Base-by-base conservation (phyloP, 441 rosid genomes). In the Adansonia rubrostipa region DNA sequence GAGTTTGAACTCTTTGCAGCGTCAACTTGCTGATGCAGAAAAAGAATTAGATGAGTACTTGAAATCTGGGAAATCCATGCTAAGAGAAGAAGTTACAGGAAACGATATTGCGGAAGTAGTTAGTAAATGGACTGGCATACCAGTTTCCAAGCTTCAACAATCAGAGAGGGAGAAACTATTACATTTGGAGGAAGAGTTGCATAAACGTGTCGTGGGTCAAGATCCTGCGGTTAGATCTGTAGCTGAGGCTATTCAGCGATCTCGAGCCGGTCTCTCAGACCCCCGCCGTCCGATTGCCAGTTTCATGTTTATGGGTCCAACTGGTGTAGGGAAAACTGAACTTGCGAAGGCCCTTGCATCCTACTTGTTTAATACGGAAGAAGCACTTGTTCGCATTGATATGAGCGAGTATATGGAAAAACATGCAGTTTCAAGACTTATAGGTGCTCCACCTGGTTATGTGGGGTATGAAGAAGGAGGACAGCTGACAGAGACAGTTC, bases 381-480 rank as follows among this genome's bases (percentile, higher is more conserved):
- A 95, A 84, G 97, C 99, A 15, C 84, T 95, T 53, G 98, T 97
- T 9, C 82, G 98, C 72, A 92, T 97, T 36, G 99, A 97, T 82
- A 97, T 97, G 99, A 97, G 99, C 28, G 99, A 97, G 82, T 97
- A 97, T 81, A 97, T 93, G 99, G 99, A 97, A 85, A 95, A 95
- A 79, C 99, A 97, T 83, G 92, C 99, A 3, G 99, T 97, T 61
- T 93, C 99, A 19, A 87, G 97, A 77, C 87, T 93, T 82, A 92
- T 92, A 51, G 99, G 99, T 57, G 99, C 99, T 75, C 99, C 99
- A 63, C 99, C 99, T 2, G 99, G 99, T 66, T 97, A 95, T 61
- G 97, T 93, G 24, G 99, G 99, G 28, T 93, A 95, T 17, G 99
- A 95, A 85, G 99, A 95, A 81, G 99, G 99, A 75, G 99, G 99